Percentiles rank a stretch among this genome's conserved stretches.
These are phyloP conservation scores for Suillus occidentalis DNA, from an alignment of 768 basidiomycete genomes.

Conservation along the genomic window DNA sequence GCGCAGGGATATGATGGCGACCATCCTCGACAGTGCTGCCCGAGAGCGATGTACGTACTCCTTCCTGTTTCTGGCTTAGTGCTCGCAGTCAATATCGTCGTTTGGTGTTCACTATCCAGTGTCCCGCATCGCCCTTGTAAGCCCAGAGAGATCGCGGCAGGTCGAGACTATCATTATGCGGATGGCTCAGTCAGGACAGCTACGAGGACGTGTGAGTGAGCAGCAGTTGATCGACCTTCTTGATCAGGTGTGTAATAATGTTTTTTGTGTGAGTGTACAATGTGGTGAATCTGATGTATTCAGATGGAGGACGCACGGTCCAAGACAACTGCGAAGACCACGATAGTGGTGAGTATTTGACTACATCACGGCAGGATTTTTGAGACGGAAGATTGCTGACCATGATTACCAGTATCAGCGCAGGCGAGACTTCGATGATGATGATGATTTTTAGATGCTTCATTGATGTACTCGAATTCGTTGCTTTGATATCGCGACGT, in stretches of 20 bases:
- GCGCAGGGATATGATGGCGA: constrained; percentile 74
- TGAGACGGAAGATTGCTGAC: constrained; percentile 9
- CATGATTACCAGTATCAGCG: constrained; percentile 52
- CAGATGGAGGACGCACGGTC: constrained; percentile 59
- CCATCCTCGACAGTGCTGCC: constrained; percentile 74
- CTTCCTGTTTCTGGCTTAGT: not conserved
- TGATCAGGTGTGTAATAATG: constrained; percentile 63
- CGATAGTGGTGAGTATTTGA: constrained; percentile 49
- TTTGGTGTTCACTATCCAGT: constrained; percentile 45
- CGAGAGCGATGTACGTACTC: constrained; percentile 69
- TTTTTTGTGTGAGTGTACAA: not conserved
- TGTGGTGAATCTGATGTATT: not conserved
- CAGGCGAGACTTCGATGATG: constrained; percentile 65
- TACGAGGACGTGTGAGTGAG: constrained; percentile 76
- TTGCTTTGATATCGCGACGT: not conserved
- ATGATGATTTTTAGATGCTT: constrained; percentile 48
- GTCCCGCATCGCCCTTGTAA: constrained; percentile 84
- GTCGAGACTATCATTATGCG: constrained; percentile 77
- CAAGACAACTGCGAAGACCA: constrained; percentile 49
- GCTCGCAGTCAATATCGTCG: not conserved
- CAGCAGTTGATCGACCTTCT: constrained; percentile 81
- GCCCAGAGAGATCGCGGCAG: constrained; percentile 75
- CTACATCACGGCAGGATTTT: not conserved
- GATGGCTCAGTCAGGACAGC: constrained; percentile 83
- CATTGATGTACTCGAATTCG: not conserved